Conservation (phyloP, 257 asterid species). For the Schizonepeta tenuifolia region DNA sequence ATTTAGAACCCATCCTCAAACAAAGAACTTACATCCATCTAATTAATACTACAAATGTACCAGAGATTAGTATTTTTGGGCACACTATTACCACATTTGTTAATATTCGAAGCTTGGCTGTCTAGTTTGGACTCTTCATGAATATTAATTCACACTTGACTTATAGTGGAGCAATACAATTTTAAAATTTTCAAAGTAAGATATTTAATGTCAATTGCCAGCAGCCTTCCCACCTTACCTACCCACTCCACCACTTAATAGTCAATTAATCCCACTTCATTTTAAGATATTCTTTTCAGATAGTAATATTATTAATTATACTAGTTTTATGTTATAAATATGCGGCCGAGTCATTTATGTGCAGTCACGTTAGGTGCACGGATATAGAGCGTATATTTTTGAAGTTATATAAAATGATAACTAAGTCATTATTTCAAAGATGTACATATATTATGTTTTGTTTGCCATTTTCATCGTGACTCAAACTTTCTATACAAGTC, state of each 20-base stretch:
- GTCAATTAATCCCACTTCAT: not conserved
- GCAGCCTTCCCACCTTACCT: slow-evolving; percentile 23
- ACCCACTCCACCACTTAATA: slow-evolving; percentile 9
- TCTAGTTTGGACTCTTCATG: slow-evolving; percentile 7
- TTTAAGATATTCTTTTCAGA: not conserved
- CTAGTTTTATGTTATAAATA: not conserved
- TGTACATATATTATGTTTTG: no score
- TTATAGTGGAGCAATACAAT: not conserved
- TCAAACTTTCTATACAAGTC: not conserved
- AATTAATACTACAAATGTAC: not conserved
- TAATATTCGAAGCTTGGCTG: slow-evolving; percentile 1
- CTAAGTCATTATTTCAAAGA: not conserved
- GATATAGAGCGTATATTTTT: not conserved
- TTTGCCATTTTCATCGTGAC: no score
- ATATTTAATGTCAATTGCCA: not conserved
- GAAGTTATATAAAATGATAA: not conserved
- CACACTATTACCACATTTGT: not conserved
- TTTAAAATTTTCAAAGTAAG: not conserved
- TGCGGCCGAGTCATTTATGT: not conserved
- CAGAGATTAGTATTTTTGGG: not conserved
- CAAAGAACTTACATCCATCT: no score
- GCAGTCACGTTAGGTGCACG: not conserved
- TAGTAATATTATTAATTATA: not conserved
- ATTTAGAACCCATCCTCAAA: no score
- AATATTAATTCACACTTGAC: slow-evolving; percentile 7